A percentile compares a stretch with the other conserved stretches of the same genome.
Conservation (phyloP, 1,139 yeast genomes). For the Yamadazyma mexicana region DNA sequence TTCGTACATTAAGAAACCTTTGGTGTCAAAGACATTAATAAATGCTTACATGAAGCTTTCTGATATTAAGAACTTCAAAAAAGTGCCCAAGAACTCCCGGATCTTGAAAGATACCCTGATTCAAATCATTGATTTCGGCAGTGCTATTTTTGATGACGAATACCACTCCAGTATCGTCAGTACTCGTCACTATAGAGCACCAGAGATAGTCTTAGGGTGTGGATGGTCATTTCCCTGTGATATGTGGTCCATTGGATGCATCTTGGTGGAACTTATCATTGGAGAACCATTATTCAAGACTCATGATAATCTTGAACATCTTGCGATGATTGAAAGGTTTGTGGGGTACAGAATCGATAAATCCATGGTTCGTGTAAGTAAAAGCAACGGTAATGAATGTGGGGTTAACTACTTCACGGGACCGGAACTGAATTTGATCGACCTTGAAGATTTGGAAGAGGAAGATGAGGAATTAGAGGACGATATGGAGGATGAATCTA, state of each 20-base stretch:
- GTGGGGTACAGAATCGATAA: conserved; percentile 47
- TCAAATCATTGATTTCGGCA: conserved; percentile 92
- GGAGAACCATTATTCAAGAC: conserved; percentile 97
- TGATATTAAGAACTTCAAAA: conserved; percentile 21
- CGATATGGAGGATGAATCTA: conserved; percentile 23
- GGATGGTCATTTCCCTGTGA: conserved; percentile 96
- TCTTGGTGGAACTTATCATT: conserved; percentile 83
- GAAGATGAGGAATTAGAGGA: conserved; percentile 22
- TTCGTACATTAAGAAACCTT: conserved; percentile 35
- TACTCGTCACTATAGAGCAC: conserved; percentile 95
- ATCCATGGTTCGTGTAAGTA: conserved; percentile 36
- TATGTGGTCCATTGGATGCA: conserved; percentile 96
- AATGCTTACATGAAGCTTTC: conserved; percentile 31
- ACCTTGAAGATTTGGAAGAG: conserved; percentile 20
- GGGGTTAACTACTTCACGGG: conserved; percentile 41
- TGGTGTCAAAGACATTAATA: conserved; percentile 36
- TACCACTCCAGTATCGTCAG: conserved; percentile 91
- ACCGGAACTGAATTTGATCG: conserved; percentile 9
- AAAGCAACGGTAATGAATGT: conserved; percentile 41
- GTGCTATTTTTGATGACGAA: conserved; percentile 92
- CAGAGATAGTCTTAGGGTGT: conserved; percentile 88
- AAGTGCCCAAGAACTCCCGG: conserved; percentile 42
- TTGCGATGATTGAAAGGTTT: conserved; percentile 91
- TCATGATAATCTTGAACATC: conserved; percentile 90
- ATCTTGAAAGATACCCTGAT: conserved; percentile 78